phyloP scores from a whole-genome alignment of 805 yeast species.

The Kluyveromyces lactis region DNA sequence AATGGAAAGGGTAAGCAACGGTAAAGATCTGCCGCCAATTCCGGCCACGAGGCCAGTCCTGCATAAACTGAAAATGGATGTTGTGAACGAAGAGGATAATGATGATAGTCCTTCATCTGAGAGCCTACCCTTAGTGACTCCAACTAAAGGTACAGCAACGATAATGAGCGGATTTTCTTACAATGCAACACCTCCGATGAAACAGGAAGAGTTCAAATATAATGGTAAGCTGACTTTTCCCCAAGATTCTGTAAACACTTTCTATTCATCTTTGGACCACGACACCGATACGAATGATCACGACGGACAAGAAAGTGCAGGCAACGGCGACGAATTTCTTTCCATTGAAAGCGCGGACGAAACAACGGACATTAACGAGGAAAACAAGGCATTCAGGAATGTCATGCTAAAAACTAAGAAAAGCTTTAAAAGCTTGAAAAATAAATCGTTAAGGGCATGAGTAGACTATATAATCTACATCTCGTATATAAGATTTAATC shows the following conservation, averaged over 20 bases:
- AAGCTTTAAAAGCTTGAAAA: conserved; percentile 6
- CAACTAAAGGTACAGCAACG: conserved; percentile 3
- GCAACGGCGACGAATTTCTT: not conserved
- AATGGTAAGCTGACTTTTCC: not conserved
- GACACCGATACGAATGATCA: conserved; percentile 2
- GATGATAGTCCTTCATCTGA: not conserved
- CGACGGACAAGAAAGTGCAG: conserved; percentile 4
- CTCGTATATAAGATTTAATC: too few relatives aligned
- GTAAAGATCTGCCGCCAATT: not conserved
- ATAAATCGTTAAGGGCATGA: conserved; percentile 1
- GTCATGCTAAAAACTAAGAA: conserved; percentile 9
- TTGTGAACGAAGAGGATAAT: not conserved
- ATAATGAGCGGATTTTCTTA: conserved; percentile 8
- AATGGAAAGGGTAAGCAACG: conserved; percentile 1
- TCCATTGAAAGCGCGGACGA: not conserved
- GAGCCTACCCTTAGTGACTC: conserved; percentile 1
- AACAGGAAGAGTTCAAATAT: conserved; percentile 2
- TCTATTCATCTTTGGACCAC: conserved; percentile 1
- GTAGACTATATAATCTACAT: not conserved
- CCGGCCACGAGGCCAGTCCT: not conserved
- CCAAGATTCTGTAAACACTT: not conserved
- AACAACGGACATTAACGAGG: not conserved
- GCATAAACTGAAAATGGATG: not conserved
- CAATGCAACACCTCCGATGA: conserved; percentile 10
- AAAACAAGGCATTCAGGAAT: conserved; percentile 1